Percentiles rank a stretch among this genome's conserved stretches.
These are phyloP conservation scores for Alisma plantagoaquatica DNA, from an alignment of 106 monocot genomes.

Conservation along the genomic window DNA sequence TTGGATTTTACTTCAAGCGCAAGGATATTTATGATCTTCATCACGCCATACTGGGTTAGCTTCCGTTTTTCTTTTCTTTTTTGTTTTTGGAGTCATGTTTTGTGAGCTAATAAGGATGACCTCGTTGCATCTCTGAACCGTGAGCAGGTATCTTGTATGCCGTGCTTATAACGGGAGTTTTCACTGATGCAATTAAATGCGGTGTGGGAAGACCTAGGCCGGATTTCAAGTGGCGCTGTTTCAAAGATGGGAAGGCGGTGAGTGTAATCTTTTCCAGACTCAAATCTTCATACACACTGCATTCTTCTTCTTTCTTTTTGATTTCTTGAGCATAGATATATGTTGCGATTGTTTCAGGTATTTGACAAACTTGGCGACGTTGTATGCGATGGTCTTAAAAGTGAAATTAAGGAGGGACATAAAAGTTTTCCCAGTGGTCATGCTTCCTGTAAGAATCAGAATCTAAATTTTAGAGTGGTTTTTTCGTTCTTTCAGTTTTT, in stretches of 20 bases:
- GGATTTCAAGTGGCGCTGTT: conserved; percentile 91
- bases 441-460: conserved; percentile 28
- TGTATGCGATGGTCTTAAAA: conserved; percentile 19
- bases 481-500: no score
- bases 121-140: not conserved
- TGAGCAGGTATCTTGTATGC: conserved; percentile 67
- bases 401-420: conserved; percentile 30
- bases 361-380: conserved; percentile 20
- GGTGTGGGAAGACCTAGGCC: conserved; percentile 87
- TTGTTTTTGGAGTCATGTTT: not conserved
- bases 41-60: conserved; percentile 65
- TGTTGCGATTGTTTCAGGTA: not conserved
- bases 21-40: conserved; percentile 87
- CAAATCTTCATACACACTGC: no score
- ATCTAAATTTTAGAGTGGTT: no score
- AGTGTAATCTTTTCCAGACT: no score
- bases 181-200: conserved; percentile 92
- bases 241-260: conserved; percentile 60
- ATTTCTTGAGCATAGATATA: no score
- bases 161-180: conserved; percentile 82
- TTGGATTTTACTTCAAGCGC: conserved; percentile 64
- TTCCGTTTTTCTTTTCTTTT: no score
- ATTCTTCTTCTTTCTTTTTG: no score
- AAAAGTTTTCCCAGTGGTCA: conserved; percentile 40
- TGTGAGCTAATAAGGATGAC: not conserved